Evolutionary conservation across 1,139 yeast genomes (phyloP).

Genomic region (Candida sojae): DNA sequence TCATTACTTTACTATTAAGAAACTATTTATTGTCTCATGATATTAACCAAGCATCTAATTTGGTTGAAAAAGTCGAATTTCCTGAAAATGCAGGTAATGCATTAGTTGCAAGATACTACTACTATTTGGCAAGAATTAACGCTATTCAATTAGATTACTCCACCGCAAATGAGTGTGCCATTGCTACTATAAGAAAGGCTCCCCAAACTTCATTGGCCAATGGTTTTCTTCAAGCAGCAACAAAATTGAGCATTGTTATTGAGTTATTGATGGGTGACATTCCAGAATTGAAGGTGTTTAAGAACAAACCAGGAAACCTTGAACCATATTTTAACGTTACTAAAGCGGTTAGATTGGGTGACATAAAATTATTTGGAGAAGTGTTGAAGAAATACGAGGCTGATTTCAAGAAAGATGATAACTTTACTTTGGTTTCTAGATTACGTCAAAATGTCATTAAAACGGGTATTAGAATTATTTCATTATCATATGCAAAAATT

Average conservation of each 20-base stretch:
- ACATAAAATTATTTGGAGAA: slow-evolving; percentile 75
- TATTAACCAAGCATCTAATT: slow-evolving; percentile 82
- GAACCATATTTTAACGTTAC: slow-evolving; percentile 86
- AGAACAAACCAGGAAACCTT: slow-evolving; percentile 58
- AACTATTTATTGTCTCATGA: slow-evolving; percentile 79
- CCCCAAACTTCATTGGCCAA: slow-evolving; percentile 86
- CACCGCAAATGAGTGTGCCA: slow-evolving; percentile 84
- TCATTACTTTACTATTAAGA: slow-evolving; percentile 81
- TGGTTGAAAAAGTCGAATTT: slow-evolving; percentile 85
- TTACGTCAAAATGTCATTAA: slow-evolving; percentile 96
- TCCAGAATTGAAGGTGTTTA: slow-evolving; percentile 87
- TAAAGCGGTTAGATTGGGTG: slow-evolving; percentile 91
- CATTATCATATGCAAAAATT: slow-evolving; percentile 87
- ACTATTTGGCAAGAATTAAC: slow-evolving; percentile 84
- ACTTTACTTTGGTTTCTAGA: slow-evolving; percentile 81
- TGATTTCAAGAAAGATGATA: slow-evolving; percentile 72
- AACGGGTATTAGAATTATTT: slow-evolving; percentile 94
- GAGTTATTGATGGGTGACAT: slow-evolving; percentile 96
- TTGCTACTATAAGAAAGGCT: slow-evolving; percentile 94
- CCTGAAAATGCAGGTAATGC: slow-evolving; percentile 88
- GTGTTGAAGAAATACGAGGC: slow-evolving; percentile 68
- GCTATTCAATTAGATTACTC: slow-evolving; percentile 94
- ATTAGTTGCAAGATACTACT: slow-evolving; percentile 86
- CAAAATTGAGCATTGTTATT: slow-evolving; percentile 83
- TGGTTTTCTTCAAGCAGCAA: slow-evolving; percentile 89